Base-by-base conservation (phyloP, 805 yeast genomes). In the Scheffersomyces ergatensis region DNA sequence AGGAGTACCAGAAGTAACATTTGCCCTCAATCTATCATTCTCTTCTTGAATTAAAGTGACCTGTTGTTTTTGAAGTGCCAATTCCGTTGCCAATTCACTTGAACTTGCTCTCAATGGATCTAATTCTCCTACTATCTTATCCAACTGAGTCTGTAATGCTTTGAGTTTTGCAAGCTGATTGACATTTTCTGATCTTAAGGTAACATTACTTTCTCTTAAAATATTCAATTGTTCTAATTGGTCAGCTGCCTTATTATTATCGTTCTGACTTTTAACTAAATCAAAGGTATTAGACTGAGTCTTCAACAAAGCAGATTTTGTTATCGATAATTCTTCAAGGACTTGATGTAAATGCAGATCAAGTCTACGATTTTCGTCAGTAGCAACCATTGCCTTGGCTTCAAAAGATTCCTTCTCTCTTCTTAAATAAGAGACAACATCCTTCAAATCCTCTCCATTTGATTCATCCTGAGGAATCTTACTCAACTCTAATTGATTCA, bases 381-480 rank as follows among this genome's bases (percentile, higher is more conserved):
- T 56, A 17, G 58, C 46, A 8, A 49, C 44, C 1, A 45, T 16
- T 3, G 53, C 64, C 50, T 82, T 85, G 7, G 80, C 74, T 36
- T 80, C 83, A 1, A 82, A 70, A 4, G 82, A 68, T 46, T 89
- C 95, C 52, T 83, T 85, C 49, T 87, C 95, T 45, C 83, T 79
- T 34, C 90, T 82, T 42, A 89, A 65, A 51, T 76, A 82, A 1
- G 72, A 56, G 26, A 89, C 63, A 20, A 88, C 72, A 46, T 82
- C 82, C 37, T 60, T 60, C 36, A 65, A 44, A 23, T 63, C 68
- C 12, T 38, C 47, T 5, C 38, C 39, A 11, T 36, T 51, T 26
- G 45, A 38, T n/a, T 46, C 42, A 9, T 37, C 50, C 14, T 42
- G 39, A 19, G 51, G 34, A 12, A 29, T 23, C 35, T 51, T 50